Conservation (phyloP, 257 asterid genomes). For the Perilla frutescens region DNA sequence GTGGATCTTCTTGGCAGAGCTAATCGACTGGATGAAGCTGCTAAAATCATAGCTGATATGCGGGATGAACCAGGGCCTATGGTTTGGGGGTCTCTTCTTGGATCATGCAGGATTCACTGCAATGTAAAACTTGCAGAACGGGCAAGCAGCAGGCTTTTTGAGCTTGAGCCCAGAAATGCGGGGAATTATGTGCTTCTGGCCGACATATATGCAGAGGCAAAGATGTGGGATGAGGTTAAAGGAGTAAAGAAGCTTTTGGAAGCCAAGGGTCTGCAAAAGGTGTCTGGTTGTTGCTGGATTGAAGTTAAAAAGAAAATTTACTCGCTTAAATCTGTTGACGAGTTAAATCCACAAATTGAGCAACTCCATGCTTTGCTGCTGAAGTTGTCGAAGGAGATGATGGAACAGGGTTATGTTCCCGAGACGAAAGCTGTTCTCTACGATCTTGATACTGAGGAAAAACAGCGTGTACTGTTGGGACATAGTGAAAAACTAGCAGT, state of each 20-base stretch:
- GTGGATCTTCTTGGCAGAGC: conserved; percentile 97
- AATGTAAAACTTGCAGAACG: conserved; percentile 75
- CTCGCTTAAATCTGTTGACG: conserved; percentile 64
- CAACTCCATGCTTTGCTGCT: conserved; percentile 69
- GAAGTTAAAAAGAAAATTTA: conserved; percentile 66
- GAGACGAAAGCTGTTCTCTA: conserved; percentile 70
- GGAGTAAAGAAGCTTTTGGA: conserved; percentile 70
- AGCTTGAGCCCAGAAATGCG: conserved; percentile 88
- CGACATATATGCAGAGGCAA: conserved; percentile 79
- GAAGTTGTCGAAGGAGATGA: conserved; percentile 70
- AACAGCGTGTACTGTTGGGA: conserved; percentile 73
- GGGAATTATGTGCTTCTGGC: conserved; percentile 92
- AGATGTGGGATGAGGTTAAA: conserved; percentile 85
- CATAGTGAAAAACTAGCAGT: conserved; percentile 92
- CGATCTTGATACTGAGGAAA: conserved; percentile 74
- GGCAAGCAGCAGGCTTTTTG: conserved; percentile 74
- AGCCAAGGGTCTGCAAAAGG: conserved; percentile 75
- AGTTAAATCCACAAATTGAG: conserved; percentile 78
- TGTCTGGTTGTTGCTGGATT: conserved; percentile 89
- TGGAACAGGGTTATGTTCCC: conserved; percentile 76
- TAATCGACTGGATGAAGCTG: conserved; percentile 75
- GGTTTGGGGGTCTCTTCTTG: conserved; percentile 93
- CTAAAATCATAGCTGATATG: conserved; percentile 68
- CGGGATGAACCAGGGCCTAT: conserved; percentile 76
- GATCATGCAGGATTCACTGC: conserved; percentile 87